phyloP scores from a whole-genome alignment of 495 filamentous ascomycete genomes.

The Podospora pseudopauciseta region DNA sequence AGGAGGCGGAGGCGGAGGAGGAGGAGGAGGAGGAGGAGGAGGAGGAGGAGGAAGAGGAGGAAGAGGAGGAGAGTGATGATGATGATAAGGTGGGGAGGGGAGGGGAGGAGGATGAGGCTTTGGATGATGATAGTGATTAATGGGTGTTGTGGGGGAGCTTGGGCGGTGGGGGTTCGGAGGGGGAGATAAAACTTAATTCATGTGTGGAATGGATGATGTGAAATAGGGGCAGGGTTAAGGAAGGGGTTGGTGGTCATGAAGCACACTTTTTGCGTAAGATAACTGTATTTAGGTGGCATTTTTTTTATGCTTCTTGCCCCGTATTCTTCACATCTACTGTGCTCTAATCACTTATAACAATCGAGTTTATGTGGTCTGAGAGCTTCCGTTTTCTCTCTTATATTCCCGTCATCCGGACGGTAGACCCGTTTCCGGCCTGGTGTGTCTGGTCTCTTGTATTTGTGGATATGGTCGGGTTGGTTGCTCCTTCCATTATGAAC shows the following conservation, averaged over 20 bases:
- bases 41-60: constrained; percentile 42
- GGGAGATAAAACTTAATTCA: neutral
- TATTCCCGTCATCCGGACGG: no score
- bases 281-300: neutral
- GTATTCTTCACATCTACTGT: neutral
- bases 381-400: no score
- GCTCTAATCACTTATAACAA: no score
- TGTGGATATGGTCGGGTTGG: no score
- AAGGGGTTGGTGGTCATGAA: neutral
- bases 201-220: neutral
- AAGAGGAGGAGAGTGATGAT: constrained; percentile 20
- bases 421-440: no score
- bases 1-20: constrained; percentile 43
- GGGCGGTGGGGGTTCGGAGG: neutral
- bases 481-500: no score
- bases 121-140: constrained; percentile 59
- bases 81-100: constrained; percentile 43
- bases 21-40: constrained; percentile 45
- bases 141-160: neutral
- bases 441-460: no score
- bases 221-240: neutral
- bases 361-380: no score
- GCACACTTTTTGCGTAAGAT: neutral
- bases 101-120: constrained; percentile 59
- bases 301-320: neutral